Base-by-base conservation (phyloP, 2,329 filamentous ascomycete genomes). In the Phaeosphaeria sp. region DNA sequence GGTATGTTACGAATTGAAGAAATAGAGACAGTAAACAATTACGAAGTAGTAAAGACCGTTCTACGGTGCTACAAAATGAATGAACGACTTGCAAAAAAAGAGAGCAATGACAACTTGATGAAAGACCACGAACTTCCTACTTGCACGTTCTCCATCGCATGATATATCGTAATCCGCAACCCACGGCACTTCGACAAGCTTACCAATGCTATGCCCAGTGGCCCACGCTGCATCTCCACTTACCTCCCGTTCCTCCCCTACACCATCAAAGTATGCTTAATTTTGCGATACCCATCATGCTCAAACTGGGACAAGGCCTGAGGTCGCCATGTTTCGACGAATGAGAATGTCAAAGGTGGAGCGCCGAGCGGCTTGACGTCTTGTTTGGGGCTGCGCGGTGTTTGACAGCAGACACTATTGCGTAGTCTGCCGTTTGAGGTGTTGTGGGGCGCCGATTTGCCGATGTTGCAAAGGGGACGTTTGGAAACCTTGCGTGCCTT, bases 401-500 rank as follows among this genome's bases (percentile, higher is more conserved):
- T 60, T 60, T 64, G 60, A 60, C 53, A 63, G 56, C 30, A 36
- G 30, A 13, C 30, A 13, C 30, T 36, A 53, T 60, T 61, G 59
- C 56, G 60, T 60, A 57, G 49, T 56, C 24, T 63, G 42, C 52
- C 47, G 68, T 71, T 70, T 68, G 68, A 72, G 59, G 59, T 49
- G 59, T 57, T 53, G 66, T 68, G 68, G 67, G 66, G 61, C 59
- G 18, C 36, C 48, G 43, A 44, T 55, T 49, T 65, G 56, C 63
- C 65, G 56, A 64, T 58, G 54, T 59, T 60, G 30, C 30, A 36
- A 36, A 30, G 11, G 11, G 11, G 30, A 36, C 30, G 65, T 70
- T 69, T 70, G 57, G 65, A 72, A 71, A 71, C 69, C 61, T 59
- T 56, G 55, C 51, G 54, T 65, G 65, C 68, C 62, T 69, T 53